Percentiles rank a stretch among this genome's conserved stretches.
phyloP scores from a whole-genome alignment of 2,329 filamentous ascomycete species.

The Nothophoma quercina region DNA sequence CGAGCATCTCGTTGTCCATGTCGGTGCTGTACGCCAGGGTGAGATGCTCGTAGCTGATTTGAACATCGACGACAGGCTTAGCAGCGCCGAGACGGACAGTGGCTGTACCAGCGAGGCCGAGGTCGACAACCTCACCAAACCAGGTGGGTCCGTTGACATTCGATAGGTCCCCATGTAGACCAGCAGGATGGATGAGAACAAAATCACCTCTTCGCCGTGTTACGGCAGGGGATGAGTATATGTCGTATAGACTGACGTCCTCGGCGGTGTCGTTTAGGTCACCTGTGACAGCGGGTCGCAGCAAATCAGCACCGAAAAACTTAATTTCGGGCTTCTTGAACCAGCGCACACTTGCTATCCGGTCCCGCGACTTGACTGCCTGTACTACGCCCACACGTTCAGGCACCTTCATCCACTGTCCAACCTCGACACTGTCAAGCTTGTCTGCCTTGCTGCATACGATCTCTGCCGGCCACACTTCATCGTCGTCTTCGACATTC shows the following conservation, averaged over 20 bases:
- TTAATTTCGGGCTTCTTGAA: constrained; percentile 49
- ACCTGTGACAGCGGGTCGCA: constrained; percentile 55
- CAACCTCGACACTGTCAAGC: constrained; percentile 19
- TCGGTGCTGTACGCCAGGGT: constrained; percentile 57
- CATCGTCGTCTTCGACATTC: constrained; percentile 63
- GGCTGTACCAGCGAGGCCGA: constrained; percentile 61
- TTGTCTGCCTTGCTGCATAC: constrained; percentile 55
- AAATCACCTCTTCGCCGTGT: constrained; percentile 61
- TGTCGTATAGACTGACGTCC: constrained; percentile 67
- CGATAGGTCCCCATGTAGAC: constrained; percentile 15
- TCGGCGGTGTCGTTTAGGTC: constrained; percentile 52
- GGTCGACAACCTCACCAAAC: constrained; percentile 65
- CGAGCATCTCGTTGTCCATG: constrained; percentile 44
- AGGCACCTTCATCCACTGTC: constrained; percentile 50
- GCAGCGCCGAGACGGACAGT: constrained; percentile 63
- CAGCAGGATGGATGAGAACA: constrained; percentile 56
- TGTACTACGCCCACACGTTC: constrained; percentile 65
- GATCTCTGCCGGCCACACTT: constrained; percentile 65
- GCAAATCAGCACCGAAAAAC: constrained; percentile 47
- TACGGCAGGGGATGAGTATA: constrained; percentile 59
- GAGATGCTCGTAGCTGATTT: constrained; percentile 57
- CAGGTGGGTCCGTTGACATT: constrained; percentile 52
- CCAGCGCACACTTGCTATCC: constrained; percentile 65
- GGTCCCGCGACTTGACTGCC: constrained; percentile 61
- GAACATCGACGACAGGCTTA: constrained; percentile 58